Base-by-base conservation (phyloP, 139 green algal species). In the Chlorella sp. region DNA sequence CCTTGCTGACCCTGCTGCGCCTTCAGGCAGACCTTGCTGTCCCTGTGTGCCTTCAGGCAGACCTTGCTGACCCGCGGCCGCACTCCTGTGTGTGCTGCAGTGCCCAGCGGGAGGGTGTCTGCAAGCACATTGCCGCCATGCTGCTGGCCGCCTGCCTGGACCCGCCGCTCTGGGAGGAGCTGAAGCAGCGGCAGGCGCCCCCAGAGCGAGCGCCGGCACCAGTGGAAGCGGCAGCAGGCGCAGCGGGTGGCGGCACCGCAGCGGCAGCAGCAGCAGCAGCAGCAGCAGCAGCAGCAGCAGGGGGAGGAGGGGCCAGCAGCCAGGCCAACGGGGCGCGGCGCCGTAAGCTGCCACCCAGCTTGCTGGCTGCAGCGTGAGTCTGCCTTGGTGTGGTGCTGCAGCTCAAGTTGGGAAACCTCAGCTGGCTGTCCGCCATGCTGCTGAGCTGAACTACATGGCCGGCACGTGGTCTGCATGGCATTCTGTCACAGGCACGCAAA, bases 61-160 rank as follows among this genome's bases (percentile, higher is more conserved):
- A 55, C 7, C 44, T 55, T 55, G 7, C 44, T 55, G 44, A 55
- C 11, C 7, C 44, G 44, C 7, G 7, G 51, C 15, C 15, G 12
- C 15, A 20, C 51, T 60, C 51, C 51, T 55, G 7, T 7, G 7
- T 11, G 21, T 60, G 51, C 51, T 21, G 51, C 51, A 60, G 51
- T 15, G 12, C 2, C 15, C 51, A 60, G 51, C 51, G 51, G 12
- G 17, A 60, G 5, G 32, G 26, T 32, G 57, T 81, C 32, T 81
- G 75, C 74, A 81, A 81, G 55, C 74, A 81, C 55, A 25, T 69
- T 25, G 1, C 55, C 0, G 74, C 55, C 20, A 20, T 81, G 51
- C 55, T 81, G 74, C 74, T 81, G 51, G 51, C 55, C 2, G 51
- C 51, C 4, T 41, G 63, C 23, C 63, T 83, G 28, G n/a, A 64